A percentile compares a stretch with the other conserved stretches of the same genome.
phyloP scores from a whole-genome alignment of 1,139 yeast genomes.

The Arxiozyma bovina region DNA sequence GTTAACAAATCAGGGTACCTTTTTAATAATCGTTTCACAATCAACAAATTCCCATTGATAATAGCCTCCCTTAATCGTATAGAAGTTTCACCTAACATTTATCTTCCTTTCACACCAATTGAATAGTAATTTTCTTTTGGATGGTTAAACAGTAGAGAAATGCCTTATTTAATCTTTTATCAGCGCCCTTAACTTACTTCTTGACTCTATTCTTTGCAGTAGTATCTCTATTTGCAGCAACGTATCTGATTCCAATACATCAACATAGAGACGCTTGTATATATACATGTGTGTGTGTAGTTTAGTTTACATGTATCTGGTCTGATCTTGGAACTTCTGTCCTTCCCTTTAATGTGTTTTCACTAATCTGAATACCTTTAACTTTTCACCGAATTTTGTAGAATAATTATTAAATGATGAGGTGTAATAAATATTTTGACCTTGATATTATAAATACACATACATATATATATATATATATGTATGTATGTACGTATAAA shows the following conservation, averaged over 20 bases:
- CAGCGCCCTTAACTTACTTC: neutral
- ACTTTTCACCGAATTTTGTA: neutral
- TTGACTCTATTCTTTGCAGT: neutral
- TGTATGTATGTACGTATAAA: too few species aligned
- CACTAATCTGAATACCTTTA: neutral
- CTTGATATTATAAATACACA: too few species aligned
- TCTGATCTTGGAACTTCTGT: too few species aligned
- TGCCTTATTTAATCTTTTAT: too few species aligned
- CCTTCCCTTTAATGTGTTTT: neutral
- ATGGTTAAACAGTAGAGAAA: neutral
- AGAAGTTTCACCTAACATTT: constrained; percentile 51
- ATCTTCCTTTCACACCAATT: too few species aligned
- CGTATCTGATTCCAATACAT: neutral
- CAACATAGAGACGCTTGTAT: neutral
- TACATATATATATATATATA: too few species aligned
- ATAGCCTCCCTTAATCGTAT: constrained; percentile 68
- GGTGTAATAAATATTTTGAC: neutral
- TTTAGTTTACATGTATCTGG: neutral
- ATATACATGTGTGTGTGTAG: neutral
- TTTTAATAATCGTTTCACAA: constrained; percentile 60
- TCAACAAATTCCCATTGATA: constrained; percentile 58
- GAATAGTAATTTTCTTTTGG: too few species aligned
- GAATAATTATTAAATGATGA: neutral
- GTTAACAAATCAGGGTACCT: constrained; percentile 72
- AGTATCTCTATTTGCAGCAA: neutral